Evolutionary conservation across 768 basidiomycete species (phyloP).

Genomic region (Macrolepiota fuliginosa): DNA sequence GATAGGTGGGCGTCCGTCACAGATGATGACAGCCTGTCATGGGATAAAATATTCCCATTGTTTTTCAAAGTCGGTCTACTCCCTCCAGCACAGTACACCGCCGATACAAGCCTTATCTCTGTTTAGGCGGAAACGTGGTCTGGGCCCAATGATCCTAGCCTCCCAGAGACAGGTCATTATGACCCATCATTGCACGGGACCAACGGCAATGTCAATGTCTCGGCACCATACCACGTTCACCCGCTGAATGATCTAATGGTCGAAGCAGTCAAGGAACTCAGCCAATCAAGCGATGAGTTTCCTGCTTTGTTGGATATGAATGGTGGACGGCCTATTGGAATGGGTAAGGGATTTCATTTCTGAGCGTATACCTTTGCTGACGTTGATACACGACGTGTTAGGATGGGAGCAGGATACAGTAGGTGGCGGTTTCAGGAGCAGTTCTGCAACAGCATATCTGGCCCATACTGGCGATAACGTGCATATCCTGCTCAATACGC

Average conservation of each 20-base stretch:
- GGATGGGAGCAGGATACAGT: neutral
- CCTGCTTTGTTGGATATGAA: constrained; percentile 6
- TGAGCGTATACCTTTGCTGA: neutral
- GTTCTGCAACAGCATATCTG: neutral
- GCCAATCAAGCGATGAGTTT: neutral
- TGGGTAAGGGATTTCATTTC: neutral
- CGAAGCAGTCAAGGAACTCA: neutral
- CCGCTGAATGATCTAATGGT: neutral
- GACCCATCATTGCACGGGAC: neutral
- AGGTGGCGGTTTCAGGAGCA: neutral
- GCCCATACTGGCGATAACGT: neutral
- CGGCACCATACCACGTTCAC: neutral
- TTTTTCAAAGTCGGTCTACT: neutral
- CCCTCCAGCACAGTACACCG: no score
- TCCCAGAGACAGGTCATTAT: neutral
- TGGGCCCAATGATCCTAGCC: neutral
- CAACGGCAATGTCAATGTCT: neutral
- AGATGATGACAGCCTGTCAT: neutral
- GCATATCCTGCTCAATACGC: neutral
- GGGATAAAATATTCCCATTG: neutral
- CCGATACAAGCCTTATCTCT: neutral
- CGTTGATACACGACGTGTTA: neutral
- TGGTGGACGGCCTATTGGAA: constrained; percentile 1
- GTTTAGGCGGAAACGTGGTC: neutral
- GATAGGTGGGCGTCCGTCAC: neutral